A percentile compares a stretch with the other conserved stretches of the same genome.
phyloP scores from a whole-genome alignment of 2,329 filamentous ascomycete species.

The Pleurostoma richardsiae region DNA sequence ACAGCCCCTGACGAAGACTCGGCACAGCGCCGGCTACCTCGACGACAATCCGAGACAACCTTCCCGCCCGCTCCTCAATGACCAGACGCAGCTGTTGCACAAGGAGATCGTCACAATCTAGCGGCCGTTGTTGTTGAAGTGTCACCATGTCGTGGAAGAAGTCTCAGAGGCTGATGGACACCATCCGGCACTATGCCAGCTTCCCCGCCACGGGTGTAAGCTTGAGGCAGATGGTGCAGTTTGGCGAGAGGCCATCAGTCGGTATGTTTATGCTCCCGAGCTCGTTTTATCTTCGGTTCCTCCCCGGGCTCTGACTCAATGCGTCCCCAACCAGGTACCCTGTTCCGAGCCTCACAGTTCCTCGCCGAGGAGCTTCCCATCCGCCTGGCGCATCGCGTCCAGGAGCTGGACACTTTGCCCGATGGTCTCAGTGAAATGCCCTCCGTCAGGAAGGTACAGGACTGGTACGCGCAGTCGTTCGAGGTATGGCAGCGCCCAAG shows the following conservation, averaged over 20 bases:
- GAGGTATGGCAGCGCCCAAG: constrained; percentile 59
- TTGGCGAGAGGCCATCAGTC: constrained; percentile 87
- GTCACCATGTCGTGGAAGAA: constrained; percentile 87
- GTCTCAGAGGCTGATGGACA: constrained; percentile 87
- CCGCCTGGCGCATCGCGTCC: constrained; percentile 89
- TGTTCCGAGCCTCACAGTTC: constrained; percentile 97
- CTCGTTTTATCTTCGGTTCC: background rate
- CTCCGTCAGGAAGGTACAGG: constrained; percentile 88
- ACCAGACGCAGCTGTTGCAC: no score
- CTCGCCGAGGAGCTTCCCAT: constrained; percentile 97
- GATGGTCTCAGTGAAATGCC: constrained; percentile 98
- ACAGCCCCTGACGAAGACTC: no score
- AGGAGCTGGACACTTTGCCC: constrained; percentile 86
- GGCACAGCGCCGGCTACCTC: no score
- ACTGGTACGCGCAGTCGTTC: constrained; percentile 99
- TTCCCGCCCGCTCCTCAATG: no score
- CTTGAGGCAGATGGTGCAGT: constrained; percentile 98
- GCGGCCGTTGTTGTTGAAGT: no score
- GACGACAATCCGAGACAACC: no score
- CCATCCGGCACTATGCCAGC: constrained; percentile 93
- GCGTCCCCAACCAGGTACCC: constrained; percentile 58
- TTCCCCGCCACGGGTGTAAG: constrained; percentile 97
- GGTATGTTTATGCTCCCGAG: constrained; percentile 48
- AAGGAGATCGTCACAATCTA: no score
- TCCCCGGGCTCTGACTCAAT: background rate